phyloP scores from a whole-genome alignment of 306 rosid species.

The Myrica gale region DNA sequence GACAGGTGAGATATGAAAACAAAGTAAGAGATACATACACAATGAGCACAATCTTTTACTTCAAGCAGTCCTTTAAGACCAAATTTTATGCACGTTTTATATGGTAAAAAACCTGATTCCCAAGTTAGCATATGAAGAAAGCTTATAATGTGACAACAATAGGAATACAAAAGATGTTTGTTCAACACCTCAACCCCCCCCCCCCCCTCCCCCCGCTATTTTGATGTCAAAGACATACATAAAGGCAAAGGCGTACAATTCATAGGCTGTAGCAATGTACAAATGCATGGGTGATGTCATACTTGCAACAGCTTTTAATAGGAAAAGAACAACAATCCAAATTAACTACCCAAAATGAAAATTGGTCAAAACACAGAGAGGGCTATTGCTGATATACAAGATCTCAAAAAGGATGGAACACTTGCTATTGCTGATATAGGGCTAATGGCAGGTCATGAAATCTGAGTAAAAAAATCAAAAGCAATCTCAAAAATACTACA shows the following conservation, averaged over 20 bases:
- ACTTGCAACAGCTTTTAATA: not conserved
- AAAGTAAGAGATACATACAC: not conserved
- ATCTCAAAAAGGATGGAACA: not conserved
- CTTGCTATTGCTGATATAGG: not conserved
- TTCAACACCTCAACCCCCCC: constrained; percentile 1
- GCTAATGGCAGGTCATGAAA: constrained; percentile 10
- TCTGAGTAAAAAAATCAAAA: not conserved
- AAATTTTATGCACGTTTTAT: not conserved
- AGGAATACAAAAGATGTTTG: not conserved
- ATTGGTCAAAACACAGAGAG: not conserved
- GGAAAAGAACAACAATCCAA: not conserved
- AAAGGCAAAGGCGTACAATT: not conserved
- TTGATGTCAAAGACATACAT: not conserved
- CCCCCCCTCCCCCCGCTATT: not conserved
- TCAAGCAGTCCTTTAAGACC: not conserved
- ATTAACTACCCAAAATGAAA: not conserved
- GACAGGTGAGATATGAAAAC: not conserved
- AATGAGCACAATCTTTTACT: not conserved
- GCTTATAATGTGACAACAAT: not conserved
- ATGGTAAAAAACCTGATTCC: not conserved
- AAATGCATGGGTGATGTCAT: not conserved
- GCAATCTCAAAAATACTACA: not conserved
- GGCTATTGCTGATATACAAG: not conserved
- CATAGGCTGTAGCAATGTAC: not conserved
- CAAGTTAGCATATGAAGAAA: not conserved